Percentiles rank a stretch among this genome's conserved stretches.
phyloP scores from a whole-genome alignment of 148 eudicot species.

The Simmondsia chinensis region DNA sequence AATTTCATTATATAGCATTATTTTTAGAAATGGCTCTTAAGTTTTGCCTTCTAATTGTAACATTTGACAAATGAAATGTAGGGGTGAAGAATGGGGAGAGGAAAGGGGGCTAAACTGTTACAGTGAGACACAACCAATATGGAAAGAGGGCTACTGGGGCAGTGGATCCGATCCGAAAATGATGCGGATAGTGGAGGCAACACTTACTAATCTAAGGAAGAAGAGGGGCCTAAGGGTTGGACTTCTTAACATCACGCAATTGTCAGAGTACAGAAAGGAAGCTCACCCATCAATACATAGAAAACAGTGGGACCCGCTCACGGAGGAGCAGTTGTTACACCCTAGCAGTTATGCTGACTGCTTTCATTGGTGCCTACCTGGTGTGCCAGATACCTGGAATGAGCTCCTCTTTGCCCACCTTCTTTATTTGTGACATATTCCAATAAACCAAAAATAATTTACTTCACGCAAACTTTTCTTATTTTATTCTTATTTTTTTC shows the following conservation, averaged over 20 bases:
- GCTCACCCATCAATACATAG: conserved; percentile 51
- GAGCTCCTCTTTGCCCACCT: no score
- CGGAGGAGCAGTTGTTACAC: conserved; percentile 25
- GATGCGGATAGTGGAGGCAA: conserved; percentile 38
- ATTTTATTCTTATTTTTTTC: no score
- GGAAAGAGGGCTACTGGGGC: conserved; percentile 41
- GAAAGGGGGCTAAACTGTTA: conserved; percentile 42
- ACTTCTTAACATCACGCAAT: conserved; percentile 70
- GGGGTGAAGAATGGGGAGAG: conserved; percentile 84
- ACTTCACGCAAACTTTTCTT: no score
- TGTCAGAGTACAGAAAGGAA: conserved; percentile 80
- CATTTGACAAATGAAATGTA: no score
- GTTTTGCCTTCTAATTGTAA: no score
- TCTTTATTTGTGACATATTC: no score
- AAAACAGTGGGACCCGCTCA: conserved; percentile 37
- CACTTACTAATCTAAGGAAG: conserved; percentile 26
- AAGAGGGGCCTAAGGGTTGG: conserved; percentile 49
- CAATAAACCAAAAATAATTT: no score
- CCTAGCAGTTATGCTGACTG: conserved; percentile 51
- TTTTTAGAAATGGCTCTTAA: no score
- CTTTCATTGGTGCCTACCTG: conserved; percentile 60
- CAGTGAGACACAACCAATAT: conserved; percentile 57
- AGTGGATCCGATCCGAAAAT: conserved; percentile 52
- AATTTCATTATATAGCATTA: no score
- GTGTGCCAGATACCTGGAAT: no score